Evolutionary conservation across 1,139 yeast species (phyloP), one percentile per base, ranked within the genome.

Genomic region (Yamadazyma epiphylla): DNA sequence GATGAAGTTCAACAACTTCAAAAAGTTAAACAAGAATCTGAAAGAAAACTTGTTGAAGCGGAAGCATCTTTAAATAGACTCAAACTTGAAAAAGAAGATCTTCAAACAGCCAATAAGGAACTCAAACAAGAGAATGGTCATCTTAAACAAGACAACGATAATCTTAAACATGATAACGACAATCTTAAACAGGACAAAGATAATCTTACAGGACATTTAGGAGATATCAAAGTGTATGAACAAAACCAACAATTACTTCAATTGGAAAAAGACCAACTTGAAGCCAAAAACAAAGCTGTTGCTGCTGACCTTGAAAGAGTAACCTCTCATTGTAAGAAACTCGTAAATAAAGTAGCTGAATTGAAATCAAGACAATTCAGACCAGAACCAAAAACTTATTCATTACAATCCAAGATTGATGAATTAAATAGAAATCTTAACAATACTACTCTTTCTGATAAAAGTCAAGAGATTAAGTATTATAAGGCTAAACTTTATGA

Each of bases 401-500:
- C 10, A 7, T 22, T 36, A 15, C 39, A 36, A 21, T 29, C 22
- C 15, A 29, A 36, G 23, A 25, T 44, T 22, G 41, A 44, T 17
- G 41, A 36, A 10, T 34, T 44, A 26, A 39, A 31, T 22, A 41
- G 60, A 27, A 53, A 53, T 22, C 67, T 60, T 38, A 63, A 58
- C 38, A 60, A 54, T 38, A 68, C 67, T 12, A 59, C 54, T 32
- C 54, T 64, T 27, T 53, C 55, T 33, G 73, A 67, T 35, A 58
- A 56, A 36, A 25, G 63, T 34, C 53, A 58, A 45, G 55, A 71
- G 35, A 41, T 61, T 27, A 53, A 53, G 22, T 67, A 60, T 38
- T 64, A 59, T 39, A 60, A 53, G 38, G 68, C 67, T 12, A 59
- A 55, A 33, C 54, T 64, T 27, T 54, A 55, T 33, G 73, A 67